Base-by-base conservation (phyloP, 1,284 basidiomycete species). In the Gymnopus androsaceus region DNA sequence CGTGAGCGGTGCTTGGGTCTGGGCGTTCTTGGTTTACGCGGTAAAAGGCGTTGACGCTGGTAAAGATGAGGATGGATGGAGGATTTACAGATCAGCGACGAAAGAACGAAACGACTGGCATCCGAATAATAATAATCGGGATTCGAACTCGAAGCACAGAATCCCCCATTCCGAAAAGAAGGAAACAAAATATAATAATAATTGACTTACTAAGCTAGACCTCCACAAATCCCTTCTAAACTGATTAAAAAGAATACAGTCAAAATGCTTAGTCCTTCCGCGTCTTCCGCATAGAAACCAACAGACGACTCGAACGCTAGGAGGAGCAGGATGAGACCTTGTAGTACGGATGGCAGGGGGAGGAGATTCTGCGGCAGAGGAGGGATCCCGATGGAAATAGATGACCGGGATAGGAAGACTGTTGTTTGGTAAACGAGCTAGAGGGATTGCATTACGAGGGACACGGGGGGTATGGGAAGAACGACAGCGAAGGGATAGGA, bases 321-420 rank as follows among this genome's bases (percentile, higher is more conserved):
- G 1, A 77, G 69, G 9, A 79, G 56, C 36, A 94, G 76, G 53
- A 94, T 84, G 27, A 75, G 41, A 72, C 2, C 88, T 70, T 95
- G 92, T 1, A 87, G 64, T 28, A 90, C 69, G 0, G 91, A 86
- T 1, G 94, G 94, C 1, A 90, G 66, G 12, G 90, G 78, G 1
- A 99, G 82, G 14, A 92, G 72, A 0, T 71, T 74, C 3, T 75
- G 68, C 0, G 95, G 94, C 5, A 98, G 77, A 0, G 96, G 84
- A 0, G 94, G 94, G 2, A 98, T 66, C 9, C 91, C 92, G 44
- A 98, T 72, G 0, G 94, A 92, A 50, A 97, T 90, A 3, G 94
- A 91, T 0, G 95, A 97, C 3, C 97, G 90, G 1, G 95, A 98
- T 58, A 98, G 69, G 75, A 99, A 99, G 46, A 99, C 96, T 45